Percentiles rank a stretch among this genome's conserved stretches.
These are phyloP conservation scores for Metschnikowia shivogae DNA, from an alignment of 805 yeast genomes.

Conservation along the genomic window DNA sequence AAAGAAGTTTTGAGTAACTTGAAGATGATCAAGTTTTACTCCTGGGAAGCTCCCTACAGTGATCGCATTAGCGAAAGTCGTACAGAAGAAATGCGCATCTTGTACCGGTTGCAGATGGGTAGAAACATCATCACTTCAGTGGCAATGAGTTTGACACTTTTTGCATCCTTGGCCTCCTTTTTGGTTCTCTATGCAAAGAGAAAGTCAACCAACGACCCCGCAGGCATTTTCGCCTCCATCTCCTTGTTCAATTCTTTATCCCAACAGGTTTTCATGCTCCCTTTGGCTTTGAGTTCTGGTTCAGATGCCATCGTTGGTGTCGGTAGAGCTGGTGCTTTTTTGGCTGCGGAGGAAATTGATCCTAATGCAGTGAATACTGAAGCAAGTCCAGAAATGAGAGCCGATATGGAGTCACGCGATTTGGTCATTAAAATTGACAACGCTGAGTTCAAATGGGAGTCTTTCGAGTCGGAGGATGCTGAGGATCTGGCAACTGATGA, in stretches of 20 bases:
- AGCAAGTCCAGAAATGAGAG: conserved; percentile 21
- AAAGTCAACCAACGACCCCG: conserved; percentile 43
- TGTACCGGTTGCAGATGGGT: conserved; percentile 60
- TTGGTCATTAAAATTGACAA: conserved; percentile 47
- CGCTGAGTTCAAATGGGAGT: conserved; percentile 69
- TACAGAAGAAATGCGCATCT: conserved; percentile 53
- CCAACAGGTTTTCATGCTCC: conserved; percentile 62
- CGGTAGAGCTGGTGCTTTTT: conserved; percentile 50
- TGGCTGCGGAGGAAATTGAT: conserved; percentile 44
- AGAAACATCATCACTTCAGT: conserved; percentile 58
- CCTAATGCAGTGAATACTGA: conserved; percentile 27
- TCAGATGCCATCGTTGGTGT: conserved; percentile 65
- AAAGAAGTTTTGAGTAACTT: conserved; percentile 76
- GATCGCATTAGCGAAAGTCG: conserved; percentile 53
- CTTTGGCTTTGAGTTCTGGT: conserved; percentile 63
- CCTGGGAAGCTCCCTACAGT: conserved; percentile 85
- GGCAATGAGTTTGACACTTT: conserved; percentile 61
- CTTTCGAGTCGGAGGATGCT: conserved; percentile 25
- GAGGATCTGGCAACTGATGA: conserved; percentile 18
- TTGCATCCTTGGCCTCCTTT: conserved; percentile 62
- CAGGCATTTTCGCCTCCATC: conserved; percentile 64
- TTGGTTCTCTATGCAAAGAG: conserved; percentile 33
- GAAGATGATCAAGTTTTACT: conserved; percentile 80
- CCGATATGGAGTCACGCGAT: conserved; percentile 23
- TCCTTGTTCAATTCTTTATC: conserved; percentile 62